Conservation (phyloP, 1,139 yeast genomes). For the Kurtzmaniella quercitrusa region DNA sequence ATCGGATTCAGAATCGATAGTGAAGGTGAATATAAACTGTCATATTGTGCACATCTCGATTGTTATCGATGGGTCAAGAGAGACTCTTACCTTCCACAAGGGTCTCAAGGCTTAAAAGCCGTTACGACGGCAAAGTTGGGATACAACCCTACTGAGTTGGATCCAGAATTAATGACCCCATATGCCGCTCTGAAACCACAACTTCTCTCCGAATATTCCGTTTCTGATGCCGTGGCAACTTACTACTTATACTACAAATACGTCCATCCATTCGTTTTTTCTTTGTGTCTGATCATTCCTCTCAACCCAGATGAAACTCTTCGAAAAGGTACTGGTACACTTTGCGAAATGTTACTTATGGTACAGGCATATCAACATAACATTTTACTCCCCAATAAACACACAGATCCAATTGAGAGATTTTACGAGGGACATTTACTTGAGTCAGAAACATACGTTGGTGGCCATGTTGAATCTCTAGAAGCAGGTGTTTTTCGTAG, state of each 20-base stretch:
- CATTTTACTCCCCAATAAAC: conserved; percentile 88
- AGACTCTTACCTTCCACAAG: conserved; percentile 96
- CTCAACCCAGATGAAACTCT: conserved; percentile 94
- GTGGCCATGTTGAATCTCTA: conserved; percentile 96
- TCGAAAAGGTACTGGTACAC: conserved; percentile 96
- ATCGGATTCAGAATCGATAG: conserved; percentile 89
- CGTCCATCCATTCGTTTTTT: conserved; percentile 95
- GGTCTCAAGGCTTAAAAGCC: conserved; percentile 97
- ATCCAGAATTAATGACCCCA: conserved; percentile 97
- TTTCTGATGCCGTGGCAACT: conserved; percentile 98
- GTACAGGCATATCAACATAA: conserved; percentile 85
- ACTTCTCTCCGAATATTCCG: conserved; percentile 89
- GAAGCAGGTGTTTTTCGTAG: conserved; percentile 98
- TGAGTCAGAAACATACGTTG: conserved; percentile 96
- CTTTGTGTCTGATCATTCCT: conserved; percentile 93
- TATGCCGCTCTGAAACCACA: conserved; percentile 95
- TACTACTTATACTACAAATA: conserved; percentile 93
- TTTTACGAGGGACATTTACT: conserved; percentile 91
- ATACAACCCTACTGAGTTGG: conserved; percentile 92
- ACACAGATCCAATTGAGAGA: conserved; percentile 85
- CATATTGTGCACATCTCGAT: conserved; percentile 95
- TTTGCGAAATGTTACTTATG: conserved; percentile 96
- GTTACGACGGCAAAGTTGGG: conserved; percentile 96
- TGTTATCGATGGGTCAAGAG: conserved; percentile 99
- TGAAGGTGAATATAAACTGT: conserved; percentile 91